Conservation (phyloP, 2,329 filamentous ascomycete genomes). For the Botrytis pseudocinerea region DNA sequence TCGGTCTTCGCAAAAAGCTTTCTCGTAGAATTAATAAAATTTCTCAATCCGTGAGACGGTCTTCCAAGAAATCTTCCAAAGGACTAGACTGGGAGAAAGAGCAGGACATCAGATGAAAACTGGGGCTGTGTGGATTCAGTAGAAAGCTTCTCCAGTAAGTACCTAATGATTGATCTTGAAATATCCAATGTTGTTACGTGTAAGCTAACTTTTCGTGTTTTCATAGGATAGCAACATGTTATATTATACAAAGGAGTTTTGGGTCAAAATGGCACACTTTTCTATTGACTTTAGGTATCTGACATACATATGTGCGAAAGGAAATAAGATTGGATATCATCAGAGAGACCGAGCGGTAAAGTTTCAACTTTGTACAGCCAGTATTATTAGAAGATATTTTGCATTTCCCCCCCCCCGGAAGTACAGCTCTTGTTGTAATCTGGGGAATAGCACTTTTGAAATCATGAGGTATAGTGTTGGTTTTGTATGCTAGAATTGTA, state of each 20-base stretch:
- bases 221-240: background rate
- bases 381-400: background rate
- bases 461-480: background rate
- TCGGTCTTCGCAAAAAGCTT: background rate
- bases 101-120: background rate
- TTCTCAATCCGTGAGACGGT: background rate
- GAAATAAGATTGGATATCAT: too few species aligned
- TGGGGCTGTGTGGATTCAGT: background rate
- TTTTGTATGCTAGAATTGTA: background rate
- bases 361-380: background rate
- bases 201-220: background rate
- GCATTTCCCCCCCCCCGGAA: background rate
- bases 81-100: background rate
- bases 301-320: too few species aligned
- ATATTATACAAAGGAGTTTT: background rate
- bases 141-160: background rate
- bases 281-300: too few species aligned
- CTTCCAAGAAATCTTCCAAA: background rate
- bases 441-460: background rate
- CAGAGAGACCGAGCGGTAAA: background rate
- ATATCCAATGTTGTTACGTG: background rate
- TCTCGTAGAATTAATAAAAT: background rate
- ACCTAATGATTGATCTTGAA: background rate
- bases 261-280: too few species aligned
- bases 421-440: background rate